Percentiles rank a stretch among this genome's conserved stretches.
Evolutionary conservation across 164 flowering plant genomes (phyloP).

Genomic region (Macadamia tetraphylla): DNA sequence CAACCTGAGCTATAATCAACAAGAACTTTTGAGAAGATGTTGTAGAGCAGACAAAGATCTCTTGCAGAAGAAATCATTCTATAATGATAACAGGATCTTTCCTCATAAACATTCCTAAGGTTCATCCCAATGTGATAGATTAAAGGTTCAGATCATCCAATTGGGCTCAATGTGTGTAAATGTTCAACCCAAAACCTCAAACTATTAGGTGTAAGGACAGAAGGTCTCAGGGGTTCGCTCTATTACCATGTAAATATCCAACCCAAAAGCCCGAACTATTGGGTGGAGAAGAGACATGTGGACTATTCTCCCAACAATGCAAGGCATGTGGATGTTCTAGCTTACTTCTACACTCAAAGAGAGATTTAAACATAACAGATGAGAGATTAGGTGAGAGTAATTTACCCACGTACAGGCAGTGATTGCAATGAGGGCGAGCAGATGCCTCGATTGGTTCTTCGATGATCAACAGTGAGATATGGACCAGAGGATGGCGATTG

Average conservation of each 20-base stretch:
- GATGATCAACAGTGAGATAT: constrained; percentile 51
- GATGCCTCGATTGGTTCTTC: constrained; percentile 63
- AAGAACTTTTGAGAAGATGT: background rate
- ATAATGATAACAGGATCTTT: background rate
- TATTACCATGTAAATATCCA: too few relatives aligned
- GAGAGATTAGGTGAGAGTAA: background rate
- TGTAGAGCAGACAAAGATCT: background rate
- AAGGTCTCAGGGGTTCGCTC: too few relatives aligned
- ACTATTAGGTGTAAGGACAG: too few relatives aligned
- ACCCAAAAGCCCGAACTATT: background rate
- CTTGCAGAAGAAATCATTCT: background rate
- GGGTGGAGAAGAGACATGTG: background rate
- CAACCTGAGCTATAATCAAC: constrained; percentile 51
- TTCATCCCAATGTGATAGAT: too few relatives aligned
- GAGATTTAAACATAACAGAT: background rate
- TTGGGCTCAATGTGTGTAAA: too few relatives aligned
- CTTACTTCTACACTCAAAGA: background rate
- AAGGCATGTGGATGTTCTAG: too few relatives aligned
- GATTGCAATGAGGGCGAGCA: constrained; percentile 48
- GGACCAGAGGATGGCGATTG: constrained; percentile 51
- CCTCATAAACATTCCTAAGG: background rate
- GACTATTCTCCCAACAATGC: too few relatives aligned
- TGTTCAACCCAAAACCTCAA: too few relatives aligned
- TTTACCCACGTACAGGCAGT: constrained; percentile 78
- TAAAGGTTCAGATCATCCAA: too few relatives aligned